Evolutionary conservation across 768 basidiomycete species (phyloP).

Genomic region (Kwoniella sp.): DNA sequence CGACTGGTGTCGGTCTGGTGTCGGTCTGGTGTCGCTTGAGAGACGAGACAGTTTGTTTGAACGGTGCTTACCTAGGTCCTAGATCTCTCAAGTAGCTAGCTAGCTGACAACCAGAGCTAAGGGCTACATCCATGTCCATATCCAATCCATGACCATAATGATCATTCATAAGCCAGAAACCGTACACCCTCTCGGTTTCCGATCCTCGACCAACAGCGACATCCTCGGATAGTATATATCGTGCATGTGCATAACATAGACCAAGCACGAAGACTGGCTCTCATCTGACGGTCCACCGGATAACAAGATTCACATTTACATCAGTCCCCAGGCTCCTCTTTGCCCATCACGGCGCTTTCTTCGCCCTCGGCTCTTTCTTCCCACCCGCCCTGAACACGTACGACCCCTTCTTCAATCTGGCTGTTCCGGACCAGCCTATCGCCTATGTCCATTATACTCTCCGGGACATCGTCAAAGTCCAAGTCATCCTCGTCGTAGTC

Average conservation of each 20-base stretch:
- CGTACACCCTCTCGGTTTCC: neutral
- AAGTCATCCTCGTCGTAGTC: constrained; percentile 33
- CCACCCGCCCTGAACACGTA: constrained; percentile 43
- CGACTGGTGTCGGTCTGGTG: too few species aligned
- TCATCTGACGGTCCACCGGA: too few species aligned
- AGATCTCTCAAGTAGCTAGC: too few species aligned
- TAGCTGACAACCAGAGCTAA: too few species aligned
- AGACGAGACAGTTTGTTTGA: too few species aligned
- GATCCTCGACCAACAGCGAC: neutral
- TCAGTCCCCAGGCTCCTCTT: constrained; percentile 45
- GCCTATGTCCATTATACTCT: constrained; percentile 47
- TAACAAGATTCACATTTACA: neutral
- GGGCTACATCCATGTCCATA: too few species aligned
- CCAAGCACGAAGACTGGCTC: too few species aligned
- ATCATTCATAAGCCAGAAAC: too few species aligned
- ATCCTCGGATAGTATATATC: neutral
- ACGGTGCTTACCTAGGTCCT: too few species aligned
- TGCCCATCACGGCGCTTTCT: constrained; percentile 47
- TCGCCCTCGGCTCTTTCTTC: constrained; percentile 48
- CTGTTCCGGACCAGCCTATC: constrained; percentile 47
- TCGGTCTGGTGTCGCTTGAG: too few species aligned
- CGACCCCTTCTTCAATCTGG: constrained; percentile 43
- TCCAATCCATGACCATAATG: too few species aligned
- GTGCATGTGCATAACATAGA: neutral
- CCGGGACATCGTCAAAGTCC: constrained; percentile 48